Percentiles rank a stretch among this genome's conserved stretches.
phyloP scores from a whole-genome alignment of 176 grass and related monocot species.

The Lolium multiflorum region DNA sequence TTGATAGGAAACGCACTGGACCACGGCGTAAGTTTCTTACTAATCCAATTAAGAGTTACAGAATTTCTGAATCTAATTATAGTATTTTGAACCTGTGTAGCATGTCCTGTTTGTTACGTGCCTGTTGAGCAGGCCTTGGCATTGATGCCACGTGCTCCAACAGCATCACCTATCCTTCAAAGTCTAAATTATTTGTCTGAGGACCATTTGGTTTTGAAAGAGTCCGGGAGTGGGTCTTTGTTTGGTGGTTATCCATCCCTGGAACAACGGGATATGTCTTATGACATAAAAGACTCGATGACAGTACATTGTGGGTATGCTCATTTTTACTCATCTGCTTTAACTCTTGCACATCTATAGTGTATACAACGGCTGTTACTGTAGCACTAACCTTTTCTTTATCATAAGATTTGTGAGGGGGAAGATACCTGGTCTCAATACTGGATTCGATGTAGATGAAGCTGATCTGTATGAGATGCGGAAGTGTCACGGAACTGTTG shows the following conservation, averaged over 20 bases:
- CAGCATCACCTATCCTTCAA: slow-evolving; percentile 72
- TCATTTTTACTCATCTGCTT: slow-evolving; percentile 42
- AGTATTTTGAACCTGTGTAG: slow-evolving; percentile 61
- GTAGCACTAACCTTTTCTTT: slow-evolving; percentile 38
- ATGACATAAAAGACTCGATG: slow-evolving; percentile 89
- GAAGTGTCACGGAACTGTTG: slow-evolving; percentile 70
- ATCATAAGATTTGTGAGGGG: slow-evolving; percentile 84
- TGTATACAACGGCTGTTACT: not conserved
- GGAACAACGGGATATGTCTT: slow-evolving; percentile 76
- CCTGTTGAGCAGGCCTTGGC: slow-evolving; percentile 78
- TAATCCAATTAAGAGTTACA: slow-evolving; percentile 29
- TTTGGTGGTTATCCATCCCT: slow-evolving; percentile 96
- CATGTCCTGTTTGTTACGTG: slow-evolving; percentile 94
- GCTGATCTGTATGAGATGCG: slow-evolving; percentile 89
- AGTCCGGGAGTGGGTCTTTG: slow-evolving; percentile 66
- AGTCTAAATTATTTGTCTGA: slow-evolving; percentile 77
- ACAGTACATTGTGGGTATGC: slow-evolving; percentile 88
- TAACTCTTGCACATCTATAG: slow-evolving; percentile 27
- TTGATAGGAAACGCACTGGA: slow-evolving; percentile 84
- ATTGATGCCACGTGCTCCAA: slow-evolving; percentile 62
- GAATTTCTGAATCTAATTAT: slow-evolving; percentile 35
- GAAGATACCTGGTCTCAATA: slow-evolving; percentile 79
- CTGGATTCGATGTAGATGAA: slow-evolving; percentile 93
- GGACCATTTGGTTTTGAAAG: slow-evolving; percentile 66
- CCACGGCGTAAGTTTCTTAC: slow-evolving; percentile 82